Evolutionary conservation across 345 rosid species (phyloP), one percentile per base, ranked within the genome.

Genomic region (Arabidopsis suecica): DNA sequence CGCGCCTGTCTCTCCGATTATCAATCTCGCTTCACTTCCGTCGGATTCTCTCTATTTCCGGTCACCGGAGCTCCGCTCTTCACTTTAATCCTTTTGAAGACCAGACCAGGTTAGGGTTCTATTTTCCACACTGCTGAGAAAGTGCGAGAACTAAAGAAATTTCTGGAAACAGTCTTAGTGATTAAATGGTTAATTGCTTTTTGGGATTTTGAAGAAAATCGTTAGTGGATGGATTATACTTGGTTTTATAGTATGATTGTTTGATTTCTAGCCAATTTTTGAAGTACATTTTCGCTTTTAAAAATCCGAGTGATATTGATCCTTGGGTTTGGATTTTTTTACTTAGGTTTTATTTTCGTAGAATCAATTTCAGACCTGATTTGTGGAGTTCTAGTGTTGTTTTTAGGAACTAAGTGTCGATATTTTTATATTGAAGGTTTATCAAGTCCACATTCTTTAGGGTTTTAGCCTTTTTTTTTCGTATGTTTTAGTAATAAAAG

Each of bases 1-100:
- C 71, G 73, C 73, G 78, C 80, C 80, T 36, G 41, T 25, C 45
- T 23, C 68, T 61, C 59, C 40, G n/a, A 51, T 8, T 51, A 48
- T 49, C 47, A 71, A 1, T 25, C 47, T 38, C 72, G 18, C 66
- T 72, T 54, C 7, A 44, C 5, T 4, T 30, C 51, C 66, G 6
- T 13, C 44, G 59, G 41, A 13, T 34, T 71, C 68, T 41, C 68
- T 41, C 57, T 58, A 11, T 60, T 57, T 30, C 13, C 49, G 33
- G 38, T 73, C 53, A 36, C 34, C 38, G 44, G 55, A 68, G 59
- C 6, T 57, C 45, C 5, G 23, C 13, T 36, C 14, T 45, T 73
- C 11, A 40, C 9, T 72, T 73, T 5, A 37, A 5, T 12, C 25
- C 16, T 23, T 22, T 44, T 22, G 25, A 44, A 47, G 5, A 58